Percentiles rank a stretch among this genome's conserved stretches.
phyloP scores from a whole-genome alignment of 495 filamentous ascomycete species.

The Rostrohypoxylon terebratum region DNA sequence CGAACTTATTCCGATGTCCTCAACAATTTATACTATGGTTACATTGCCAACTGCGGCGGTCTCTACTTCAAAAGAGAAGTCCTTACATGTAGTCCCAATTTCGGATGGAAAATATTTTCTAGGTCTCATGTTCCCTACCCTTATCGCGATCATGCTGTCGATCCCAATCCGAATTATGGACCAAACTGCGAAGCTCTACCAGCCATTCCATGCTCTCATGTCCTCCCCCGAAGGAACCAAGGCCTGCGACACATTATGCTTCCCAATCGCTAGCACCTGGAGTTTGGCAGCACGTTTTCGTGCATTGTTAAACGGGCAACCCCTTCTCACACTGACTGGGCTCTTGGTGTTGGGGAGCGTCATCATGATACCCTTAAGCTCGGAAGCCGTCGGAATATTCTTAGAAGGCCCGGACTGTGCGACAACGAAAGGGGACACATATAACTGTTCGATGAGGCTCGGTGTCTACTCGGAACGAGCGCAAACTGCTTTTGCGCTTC shows the following conservation, averaged over 20 bases:
- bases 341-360: slow-evolving; percentile 41
- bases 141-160: slow-evolving; percentile 47
- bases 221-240: slow-evolving; percentile 33
- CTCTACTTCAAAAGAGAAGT: slow-evolving; percentile 1
- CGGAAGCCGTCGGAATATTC: slow-evolving; percentile 42
- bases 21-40: slow-evolving; percentile 20
- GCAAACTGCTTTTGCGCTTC: slow-evolving; percentile 37
- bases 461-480: slow-evolving; percentile 36
- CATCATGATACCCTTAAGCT: slow-evolving; percentile 41
- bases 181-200: slow-evolving; percentile 49
- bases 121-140: slow-evolving; percentile 51
- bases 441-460: slow-evolving; percentile 36
- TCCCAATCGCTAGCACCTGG: slow-evolving; percentile 38
- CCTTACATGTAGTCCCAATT: slow-evolving; percentile 32
- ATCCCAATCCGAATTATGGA: slow-evolving; percentile 48
- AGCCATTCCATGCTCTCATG: slow-evolving; percentile 51
- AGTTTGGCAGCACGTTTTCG: slow-evolving; percentile 30
- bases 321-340: slow-evolving; percentile 42
- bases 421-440: slow-evolving; percentile 1
- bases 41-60: slow-evolving; percentile 30
- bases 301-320: slow-evolving; percentile 33
- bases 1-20: slow-evolving; percentile 33
- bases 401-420: slow-evolving; percentile 39
- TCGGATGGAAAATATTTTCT: slow-evolving; percentile 47
- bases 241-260: slow-evolving; percentile 46